phyloP scores from a whole-genome alignment of 352 stramenopile genomes.

The Blastocystis sp. region DNA sequence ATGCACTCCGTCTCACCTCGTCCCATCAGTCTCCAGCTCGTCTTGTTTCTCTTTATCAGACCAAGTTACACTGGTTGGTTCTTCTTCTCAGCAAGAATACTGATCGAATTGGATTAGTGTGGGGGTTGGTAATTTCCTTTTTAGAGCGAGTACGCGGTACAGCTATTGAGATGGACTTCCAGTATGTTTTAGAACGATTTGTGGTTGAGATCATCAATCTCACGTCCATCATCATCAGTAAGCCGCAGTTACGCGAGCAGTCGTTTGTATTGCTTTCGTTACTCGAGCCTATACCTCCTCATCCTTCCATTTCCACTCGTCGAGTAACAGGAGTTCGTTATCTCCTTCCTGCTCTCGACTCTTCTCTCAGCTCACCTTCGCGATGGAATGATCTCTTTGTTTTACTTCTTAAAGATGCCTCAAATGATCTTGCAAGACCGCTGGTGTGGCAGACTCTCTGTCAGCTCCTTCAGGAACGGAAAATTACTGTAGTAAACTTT shows the following conservation, averaged over 20 bases:
- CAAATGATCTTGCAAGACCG: slow-evolving; percentile 6
- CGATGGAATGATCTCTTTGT: neutral
- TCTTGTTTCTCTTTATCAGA: neutral
- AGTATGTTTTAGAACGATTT: slow-evolving; percentile 8
- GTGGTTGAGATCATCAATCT: slow-evolving; percentile 5
- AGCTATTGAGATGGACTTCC: slow-evolving; percentile 21
- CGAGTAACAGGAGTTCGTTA: neutral
- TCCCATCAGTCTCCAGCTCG: neutral
- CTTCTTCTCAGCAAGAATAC: slow-evolving; percentile 40
- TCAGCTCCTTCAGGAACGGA: slow-evolving; percentile 37
- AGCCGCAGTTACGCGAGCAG: slow-evolving; percentile 30
- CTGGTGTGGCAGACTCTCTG: slow-evolving; percentile 45
- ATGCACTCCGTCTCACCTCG: neutral
- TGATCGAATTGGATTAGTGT: slow-evolving; percentile 25
- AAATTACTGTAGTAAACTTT: slow-evolving; percentile 31
- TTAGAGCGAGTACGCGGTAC: slow-evolving; percentile 2
- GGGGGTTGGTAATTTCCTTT: slow-evolving; percentile 35
- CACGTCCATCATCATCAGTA: slow-evolving; percentile 31
- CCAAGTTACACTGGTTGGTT: slow-evolving; percentile 46
- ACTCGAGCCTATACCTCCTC: slow-evolving; percentile 19
- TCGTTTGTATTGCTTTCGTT: neutral
- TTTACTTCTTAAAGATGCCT: neutral
- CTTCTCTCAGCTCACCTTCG: neutral
- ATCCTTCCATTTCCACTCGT: slow-evolving; percentile 11
- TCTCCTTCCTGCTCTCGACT: neutral